Base-by-base conservation (phyloP, 1,139 yeast species). In the Pichia terricola region DNA sequence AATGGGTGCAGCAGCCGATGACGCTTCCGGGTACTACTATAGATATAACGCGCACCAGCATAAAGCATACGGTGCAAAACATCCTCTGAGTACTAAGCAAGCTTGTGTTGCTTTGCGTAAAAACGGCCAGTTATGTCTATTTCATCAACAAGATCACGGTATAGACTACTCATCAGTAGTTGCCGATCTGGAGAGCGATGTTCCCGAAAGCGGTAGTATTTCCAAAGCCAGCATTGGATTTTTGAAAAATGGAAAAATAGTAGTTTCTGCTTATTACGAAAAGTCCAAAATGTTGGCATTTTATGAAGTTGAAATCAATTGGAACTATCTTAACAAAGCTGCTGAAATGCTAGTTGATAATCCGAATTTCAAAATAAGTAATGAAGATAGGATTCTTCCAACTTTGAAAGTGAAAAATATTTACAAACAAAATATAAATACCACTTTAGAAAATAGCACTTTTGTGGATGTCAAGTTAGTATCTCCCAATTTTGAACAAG, bases 61-160 rank as follows among this genome's bases (percentile, higher is more conserved):
- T 48, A 75, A 71, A 50, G 72, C 86, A 0, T 65, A 67, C 45
- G 87, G 88, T 1, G 74, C 81, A 0, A 65, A 77, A 47, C 94
- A 85, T 57, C 94, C 95, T 0, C 64, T 77, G 16, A 62, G 72
- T 5, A 72, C 81, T 5, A 82, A 81, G 52, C 85, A 83, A 52
- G 94, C 91, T 1, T 79, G 88, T 55, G 62, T 84, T 33, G 78
- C 78, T 0, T 64, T 86, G 33, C 69, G 94, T 38, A 69, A 72
- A 45, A 76, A 79, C 53, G 95, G 94, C 1, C 68, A 69, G 41
- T 58, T 84, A 34, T 64, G 74, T 37, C 58, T 79, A 35, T 77
- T 77, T 61, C 77, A 74, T 56, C 87, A 80, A 55, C 77, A 79
- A 22, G 81, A 75, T 50, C 80, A 75, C 54, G 72, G 75, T 43